Conservation (phyloP, 495 filamentous ascomycete genomes). For the Echria macrotheca region DNA sequence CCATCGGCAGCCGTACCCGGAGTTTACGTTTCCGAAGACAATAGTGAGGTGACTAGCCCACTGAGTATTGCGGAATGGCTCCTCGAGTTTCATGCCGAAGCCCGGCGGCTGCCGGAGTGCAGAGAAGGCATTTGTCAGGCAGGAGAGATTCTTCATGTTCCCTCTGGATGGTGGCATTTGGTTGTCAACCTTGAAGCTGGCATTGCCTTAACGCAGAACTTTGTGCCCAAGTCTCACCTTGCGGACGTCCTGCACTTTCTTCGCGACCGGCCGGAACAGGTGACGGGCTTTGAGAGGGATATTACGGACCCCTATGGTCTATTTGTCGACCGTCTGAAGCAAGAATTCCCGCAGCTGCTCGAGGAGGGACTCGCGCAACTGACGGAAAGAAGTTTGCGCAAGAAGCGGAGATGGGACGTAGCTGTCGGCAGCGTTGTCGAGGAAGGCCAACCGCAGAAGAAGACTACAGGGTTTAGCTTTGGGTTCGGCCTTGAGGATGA, state of each 20-base stretch:
- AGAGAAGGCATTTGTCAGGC: slow-evolving; percentile 79
- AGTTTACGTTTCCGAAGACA: slow-evolving; percentile 85
- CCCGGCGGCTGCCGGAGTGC: slow-evolving; percentile 70
- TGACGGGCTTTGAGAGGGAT: slow-evolving; percentile 76
- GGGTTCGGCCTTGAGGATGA: slow-evolving; percentile 66
- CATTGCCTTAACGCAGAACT: slow-evolving; percentile 94
- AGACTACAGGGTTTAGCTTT: slow-evolving; percentile 69
- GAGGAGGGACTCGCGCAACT: slow-evolving; percentile 58
- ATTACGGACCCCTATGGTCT: slow-evolving; percentile 67
- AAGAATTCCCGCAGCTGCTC: slow-evolving; percentile 59
- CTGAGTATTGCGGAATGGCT: slow-evolving; percentile 97
- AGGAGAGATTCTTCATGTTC: slow-evolving; percentile 91
- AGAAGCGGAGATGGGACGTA: slow-evolving; percentile 83
- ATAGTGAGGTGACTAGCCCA: slow-evolving; percentile 90
- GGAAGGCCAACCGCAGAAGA: slow-evolving; percentile 29
- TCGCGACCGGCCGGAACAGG: slow-evolving; percentile 72
- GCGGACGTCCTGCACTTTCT: slow-evolving; percentile 74
- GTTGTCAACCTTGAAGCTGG: slow-evolving; percentile 82
- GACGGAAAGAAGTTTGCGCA: slow-evolving; percentile 53
- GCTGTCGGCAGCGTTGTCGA: slow-evolving; percentile 50
- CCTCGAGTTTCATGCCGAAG: slow-evolving; percentile 83
- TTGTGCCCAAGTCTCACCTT: slow-evolving; percentile 76
- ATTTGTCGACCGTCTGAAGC: slow-evolving; percentile 66
- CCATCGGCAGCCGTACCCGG: slow-evolving; percentile 63
- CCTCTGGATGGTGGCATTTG: slow-evolving; percentile 92